phyloP scores from a whole-genome alignment of 1,284 basidiomycete species.

The Malassezia nana region DNA sequence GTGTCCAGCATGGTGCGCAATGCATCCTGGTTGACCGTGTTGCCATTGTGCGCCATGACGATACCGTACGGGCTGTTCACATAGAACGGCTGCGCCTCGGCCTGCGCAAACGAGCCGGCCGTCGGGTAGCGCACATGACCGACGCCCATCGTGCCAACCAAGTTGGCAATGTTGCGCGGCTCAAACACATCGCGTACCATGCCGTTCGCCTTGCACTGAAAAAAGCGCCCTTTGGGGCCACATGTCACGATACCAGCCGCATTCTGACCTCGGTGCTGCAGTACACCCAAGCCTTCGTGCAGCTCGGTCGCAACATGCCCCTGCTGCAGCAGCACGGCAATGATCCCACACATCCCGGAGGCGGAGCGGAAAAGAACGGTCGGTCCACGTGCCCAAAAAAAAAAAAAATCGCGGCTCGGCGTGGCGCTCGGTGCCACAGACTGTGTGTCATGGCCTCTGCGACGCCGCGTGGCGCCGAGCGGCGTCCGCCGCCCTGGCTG shows the following conservation, averaged over 20 bases:
- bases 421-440: not conserved
- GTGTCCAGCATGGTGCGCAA: constrained; percentile 88
- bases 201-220: constrained; percentile 98
- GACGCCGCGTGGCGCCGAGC: not conserved
- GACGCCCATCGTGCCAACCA: constrained; percentile 91
- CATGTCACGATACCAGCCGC: constrained; percentile 97
- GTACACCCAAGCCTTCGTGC: constrained; percentile 46
- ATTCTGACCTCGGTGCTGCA: constrained; percentile 66
- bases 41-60: constrained; percentile 97
- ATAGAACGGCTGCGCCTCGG: constrained; percentile 99
- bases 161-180: constrained; percentile 61
- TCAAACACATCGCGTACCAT: constrained; percentile 99
- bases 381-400: not conserved
- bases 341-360: constrained; percentile 43
- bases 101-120: constrained; percentile 84
- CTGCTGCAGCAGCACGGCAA: constrained; percentile 39
- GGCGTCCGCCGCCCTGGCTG: constrained; percentile 35
- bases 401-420: constrained; percentile 1
- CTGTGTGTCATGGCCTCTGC: not conserved
- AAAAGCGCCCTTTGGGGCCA: constrained; percentile 85
- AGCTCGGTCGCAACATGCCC: constrained; percentile 40
- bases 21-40: constrained; percentile 82
- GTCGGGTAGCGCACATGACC: constrained; percentile 84
- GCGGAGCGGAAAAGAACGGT: not conserved
- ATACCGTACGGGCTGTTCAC: constrained; percentile 99